Evolutionary conservation across 2,329 filamentous ascomycete species (phyloP).

Genomic region (Stagonosporopsis chrysanthemi): DNA sequence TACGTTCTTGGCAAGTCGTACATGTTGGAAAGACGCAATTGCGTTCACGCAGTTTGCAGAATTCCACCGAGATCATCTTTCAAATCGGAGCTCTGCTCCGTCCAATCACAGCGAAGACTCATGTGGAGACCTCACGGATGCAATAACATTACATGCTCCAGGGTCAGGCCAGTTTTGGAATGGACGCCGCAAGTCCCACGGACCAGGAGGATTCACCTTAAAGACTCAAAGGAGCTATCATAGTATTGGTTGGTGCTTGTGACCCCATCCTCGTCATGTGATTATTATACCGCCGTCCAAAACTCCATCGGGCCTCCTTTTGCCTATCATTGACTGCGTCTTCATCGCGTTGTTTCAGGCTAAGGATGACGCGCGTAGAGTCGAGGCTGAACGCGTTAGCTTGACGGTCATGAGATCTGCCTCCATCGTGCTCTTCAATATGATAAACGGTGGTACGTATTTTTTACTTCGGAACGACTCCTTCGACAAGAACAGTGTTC

Average conservation of each 20-base stretch:
- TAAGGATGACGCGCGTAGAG: not conserved
- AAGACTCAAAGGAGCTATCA: not conserved
- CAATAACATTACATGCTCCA: not conserved
- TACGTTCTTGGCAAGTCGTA: not conserved
- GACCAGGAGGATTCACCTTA: not conserved
- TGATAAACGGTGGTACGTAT: not conserved
- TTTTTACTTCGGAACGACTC: too few relatives aligned
- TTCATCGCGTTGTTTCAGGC: not conserved
- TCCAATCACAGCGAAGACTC: not conserved
- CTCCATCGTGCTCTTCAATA: not conserved
- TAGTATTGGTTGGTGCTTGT: not conserved
- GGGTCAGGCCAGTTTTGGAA: slow-evolving; percentile 1
- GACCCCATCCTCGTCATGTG: not conserved
- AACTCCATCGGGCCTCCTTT: not conserved
- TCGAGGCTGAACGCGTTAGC: not conserved
- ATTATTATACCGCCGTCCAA: not conserved
- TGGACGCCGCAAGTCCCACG: not conserved
- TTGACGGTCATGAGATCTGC: not conserved
- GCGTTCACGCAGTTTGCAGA: not conserved
- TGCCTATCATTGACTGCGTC: not conserved
- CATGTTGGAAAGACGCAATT: not conserved
- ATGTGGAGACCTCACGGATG: not conserved
- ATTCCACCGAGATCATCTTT: not conserved
- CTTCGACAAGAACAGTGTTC: too few relatives aligned
- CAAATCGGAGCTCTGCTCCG: not conserved